Base-by-base conservation (phyloP, 2,329 filamentous ascomycete species). In the Aspergillus japonicus region DNA sequence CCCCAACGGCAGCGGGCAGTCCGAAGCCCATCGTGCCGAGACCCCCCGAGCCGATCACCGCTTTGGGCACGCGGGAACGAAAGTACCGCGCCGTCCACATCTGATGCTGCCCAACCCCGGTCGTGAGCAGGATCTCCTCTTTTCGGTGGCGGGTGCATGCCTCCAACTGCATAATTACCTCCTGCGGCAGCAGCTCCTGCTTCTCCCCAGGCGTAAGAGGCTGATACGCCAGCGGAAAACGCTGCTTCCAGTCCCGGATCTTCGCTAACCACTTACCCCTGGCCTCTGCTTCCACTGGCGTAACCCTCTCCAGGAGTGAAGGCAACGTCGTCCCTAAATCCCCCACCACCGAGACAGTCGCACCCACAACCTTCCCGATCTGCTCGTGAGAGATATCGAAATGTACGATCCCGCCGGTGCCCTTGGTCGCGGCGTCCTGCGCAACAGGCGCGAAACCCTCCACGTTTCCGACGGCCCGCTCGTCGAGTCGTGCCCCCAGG, bases 301-400 rank as follows among this genome's bases (percentile, higher is more conserved):
- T 7, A 1, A 44, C n/a, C 5, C 84, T 80, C 5, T 91, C 91
- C 23, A 97, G 70, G 52, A 97, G 86, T 21, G 83, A 76, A 49
- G 81, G 81, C 26, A 97, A 80, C 75, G 94, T 97, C 12, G 85
- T 78, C 1, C 87, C 85, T n/a, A 96, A 89, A 71, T 97, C 93
- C 50, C 94, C 94, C 76, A 95, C 91, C 16, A 97, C 87, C 47
- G 92, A 92, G 78, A 96, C 91, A 14, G 90, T 96, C 1, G 92
- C 91, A 78, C 97, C 90, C 7, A 98, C 89, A 35, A 97, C 92
- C 83, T 97, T 97, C 86, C 96, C 97, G 79, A 97, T 96, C 81
- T 97, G 97, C 86, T 96, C 96, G 67, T 93, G 92, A 87, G 96
- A 88, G 69, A 97, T 92, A 73, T 97, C 93, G 71, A 97, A 97